phyloP scores from a whole-genome alignment of 495 filamentous ascomycete species.

The Penicillium ochrochloron region DNA sequence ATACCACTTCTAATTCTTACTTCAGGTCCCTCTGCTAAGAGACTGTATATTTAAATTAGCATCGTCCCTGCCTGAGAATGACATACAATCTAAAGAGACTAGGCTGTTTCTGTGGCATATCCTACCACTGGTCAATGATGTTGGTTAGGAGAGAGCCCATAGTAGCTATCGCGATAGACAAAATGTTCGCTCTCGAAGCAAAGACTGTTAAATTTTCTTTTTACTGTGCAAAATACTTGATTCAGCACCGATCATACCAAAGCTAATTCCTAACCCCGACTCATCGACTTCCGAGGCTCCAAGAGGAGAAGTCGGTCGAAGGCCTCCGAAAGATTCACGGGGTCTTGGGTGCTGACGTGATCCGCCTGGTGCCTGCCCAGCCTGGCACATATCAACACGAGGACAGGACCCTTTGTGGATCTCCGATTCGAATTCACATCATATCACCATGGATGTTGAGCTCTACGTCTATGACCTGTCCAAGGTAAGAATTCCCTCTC shows the following conservation, averaged over 20 bases:
- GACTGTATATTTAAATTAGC: not conserved
- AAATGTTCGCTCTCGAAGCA: not conserved
- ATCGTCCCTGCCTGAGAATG: not conserved
- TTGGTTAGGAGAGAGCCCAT: not conserved
- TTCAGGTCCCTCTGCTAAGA: not conserved
- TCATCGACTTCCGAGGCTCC: not conserved
- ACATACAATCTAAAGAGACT: not conserved
- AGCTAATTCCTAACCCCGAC: not conserved
- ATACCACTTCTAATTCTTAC: not conserved
- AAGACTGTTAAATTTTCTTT: not conserved
- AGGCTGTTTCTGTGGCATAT: not conserved
- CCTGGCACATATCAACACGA: conserved; percentile 20
- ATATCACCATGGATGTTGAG: conserved; percentile 75
- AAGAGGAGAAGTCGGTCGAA: conserved; percentile 27
- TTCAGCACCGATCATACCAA: not conserved
- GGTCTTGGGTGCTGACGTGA: conserved; percentile 46
- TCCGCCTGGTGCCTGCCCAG: conserved; percentile 34
- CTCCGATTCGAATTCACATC: not conserved
- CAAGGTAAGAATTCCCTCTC: conserved; percentile 49
- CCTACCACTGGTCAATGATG: not conserved
- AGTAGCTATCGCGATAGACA: not conserved
- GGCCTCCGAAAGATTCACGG: conserved; percentile 15
- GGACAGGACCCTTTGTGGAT: not conserved
- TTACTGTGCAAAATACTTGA: not conserved
- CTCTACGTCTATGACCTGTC: conserved; percentile 96